phyloP scores from a whole-genome alignment of 2,329 filamentous ascomycete species.

The Alternaria ethzedia region DNA sequence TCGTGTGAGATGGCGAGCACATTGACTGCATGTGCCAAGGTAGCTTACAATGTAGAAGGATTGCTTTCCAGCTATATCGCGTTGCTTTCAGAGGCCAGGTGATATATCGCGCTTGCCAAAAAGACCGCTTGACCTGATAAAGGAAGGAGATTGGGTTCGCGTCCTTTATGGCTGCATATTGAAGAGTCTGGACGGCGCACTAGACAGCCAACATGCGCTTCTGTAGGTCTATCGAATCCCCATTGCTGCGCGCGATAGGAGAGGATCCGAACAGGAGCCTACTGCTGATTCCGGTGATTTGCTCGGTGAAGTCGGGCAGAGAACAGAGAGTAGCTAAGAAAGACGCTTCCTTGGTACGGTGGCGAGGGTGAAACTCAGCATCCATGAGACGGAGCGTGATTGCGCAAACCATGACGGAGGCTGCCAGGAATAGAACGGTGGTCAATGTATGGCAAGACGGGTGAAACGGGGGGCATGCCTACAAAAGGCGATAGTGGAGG shows the following conservation, averaged over 20 bases:
- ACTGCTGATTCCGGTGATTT: constrained; percentile 6
- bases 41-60: not conserved
- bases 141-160: constrained; percentile 18
- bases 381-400: not conserved
- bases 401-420: not conserved
- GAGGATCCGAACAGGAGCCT: not conserved
- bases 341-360: constrained; percentile 4
- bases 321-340: constrained; percentile 3
- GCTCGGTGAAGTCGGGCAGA: constrained; percentile 4
- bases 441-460: constrained; percentile 8
- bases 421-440: constrained; percentile 20
- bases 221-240: not conserved
- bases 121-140: constrained; percentile 8
- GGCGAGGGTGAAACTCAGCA: constrained; percentile 1
- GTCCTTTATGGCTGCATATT: constrained; percentile 12
- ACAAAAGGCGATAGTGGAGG: constrained; percentile 1
- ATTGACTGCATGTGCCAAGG: not conserved
- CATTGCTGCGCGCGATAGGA: constrained; percentile 4
- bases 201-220: constrained; percentile 15
- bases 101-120: constrained; percentile 6
- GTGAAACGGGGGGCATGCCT: constrained; percentile 17
- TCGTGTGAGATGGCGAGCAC: not conserved
- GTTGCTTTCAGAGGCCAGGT: not conserved
- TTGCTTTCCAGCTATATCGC: not conserved
- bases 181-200: constrained; percentile 25